Conservation (phyloP, 164 flowering plant species). For the Vitis amurensis region DNA sequence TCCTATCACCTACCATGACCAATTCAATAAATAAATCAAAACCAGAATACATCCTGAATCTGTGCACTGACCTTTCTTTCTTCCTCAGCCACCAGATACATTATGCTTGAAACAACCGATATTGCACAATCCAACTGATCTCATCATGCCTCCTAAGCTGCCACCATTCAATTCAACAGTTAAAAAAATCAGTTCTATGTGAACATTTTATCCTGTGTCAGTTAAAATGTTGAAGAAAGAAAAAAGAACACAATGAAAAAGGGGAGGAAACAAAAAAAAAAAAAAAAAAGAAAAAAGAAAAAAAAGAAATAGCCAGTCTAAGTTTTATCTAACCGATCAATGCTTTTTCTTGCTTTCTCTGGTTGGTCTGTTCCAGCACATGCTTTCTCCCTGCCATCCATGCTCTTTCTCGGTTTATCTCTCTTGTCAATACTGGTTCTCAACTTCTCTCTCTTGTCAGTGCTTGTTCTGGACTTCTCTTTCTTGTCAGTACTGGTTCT, state of each 20-base stretch:
- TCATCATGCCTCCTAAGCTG: constrained; percentile 81
- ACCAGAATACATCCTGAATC: constrained; percentile 8
- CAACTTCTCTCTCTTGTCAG: constrained; percentile 52
- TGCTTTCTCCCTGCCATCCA: constrained; percentile 45
- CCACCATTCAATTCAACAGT: constrained; percentile 34
- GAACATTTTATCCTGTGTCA: background rate
- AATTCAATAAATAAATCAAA: constrained; percentile 15
- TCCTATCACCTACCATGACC: constrained; percentile 7
- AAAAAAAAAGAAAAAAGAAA: background rate
- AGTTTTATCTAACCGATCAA: constrained; percentile 60
- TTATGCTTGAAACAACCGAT: constrained; percentile 81
- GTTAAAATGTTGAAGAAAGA: constrained; percentile 1
- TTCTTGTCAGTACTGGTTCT: constrained; percentile 46
- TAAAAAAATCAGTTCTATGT: constrained; percentile 18
- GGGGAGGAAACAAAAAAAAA: background rate
- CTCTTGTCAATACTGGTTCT: constrained; percentile 31
- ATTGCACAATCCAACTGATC: constrained; percentile 76
- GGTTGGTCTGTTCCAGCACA: constrained; percentile 33
- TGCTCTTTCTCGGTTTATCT: constrained; percentile 56
- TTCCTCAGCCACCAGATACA: constrained; percentile 29
- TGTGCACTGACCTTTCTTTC: constrained; percentile 13
- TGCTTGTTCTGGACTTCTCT: constrained; percentile 56
- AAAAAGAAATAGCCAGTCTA: constrained; percentile 9
- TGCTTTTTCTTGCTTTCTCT: constrained; percentile 76
- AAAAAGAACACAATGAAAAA: background rate